Evolutionary conservation across 768 basidiomycete genomes (phyloP), one percentile per base, ranked within the genome.

Genomic region (Lentinula guzmanii): DNA sequence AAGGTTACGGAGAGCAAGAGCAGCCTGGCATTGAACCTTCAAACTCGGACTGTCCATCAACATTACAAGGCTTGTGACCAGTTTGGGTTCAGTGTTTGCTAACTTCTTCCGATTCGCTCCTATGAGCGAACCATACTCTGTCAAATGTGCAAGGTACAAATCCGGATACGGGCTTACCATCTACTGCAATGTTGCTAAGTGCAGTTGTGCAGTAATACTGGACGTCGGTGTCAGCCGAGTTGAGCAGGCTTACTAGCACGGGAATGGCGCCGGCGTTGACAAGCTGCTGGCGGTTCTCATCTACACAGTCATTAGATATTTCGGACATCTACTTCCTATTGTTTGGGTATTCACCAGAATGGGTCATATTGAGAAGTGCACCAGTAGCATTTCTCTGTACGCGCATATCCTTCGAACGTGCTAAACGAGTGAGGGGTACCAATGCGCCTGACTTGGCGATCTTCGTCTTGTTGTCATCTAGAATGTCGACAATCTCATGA

Each of bases 131-230:
- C 15, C 24, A 18, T 35, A 37, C 2, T 37, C 51, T 59, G 59
- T 57, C 46, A 57, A 31, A 50, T 33, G 52, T 18, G 54, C 21
- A 50, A 45, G 28, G 35, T 10, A 33, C 39, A 55, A 6, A 52
- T 57, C 18, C 2, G 59, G 52, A 37, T 28, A 55, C 6, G 45
- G 34, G 62, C 66, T 18, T 65, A 86, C 93, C 91, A 76, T 99
- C 97, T 6, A 99, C 97, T 37, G 97, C 97, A 65, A 99, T 99
- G 70, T 99, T 99, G 72, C 92, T 95, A 67, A 99, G 76, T 5
- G 97, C 97, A 11, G 97, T 99, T 5, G 97, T 99, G 75, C 97
- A 99, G 72, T 99, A 99, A 70, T 99, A 99, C 72, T 99, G 97
- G 2, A 99, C 97, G 70, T 99, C 97, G n/a, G 97, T 99, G 72